Evolutionary conservation across 305 asterid species (phyloP).

Genomic region (Fraxinus ornus): DNA sequence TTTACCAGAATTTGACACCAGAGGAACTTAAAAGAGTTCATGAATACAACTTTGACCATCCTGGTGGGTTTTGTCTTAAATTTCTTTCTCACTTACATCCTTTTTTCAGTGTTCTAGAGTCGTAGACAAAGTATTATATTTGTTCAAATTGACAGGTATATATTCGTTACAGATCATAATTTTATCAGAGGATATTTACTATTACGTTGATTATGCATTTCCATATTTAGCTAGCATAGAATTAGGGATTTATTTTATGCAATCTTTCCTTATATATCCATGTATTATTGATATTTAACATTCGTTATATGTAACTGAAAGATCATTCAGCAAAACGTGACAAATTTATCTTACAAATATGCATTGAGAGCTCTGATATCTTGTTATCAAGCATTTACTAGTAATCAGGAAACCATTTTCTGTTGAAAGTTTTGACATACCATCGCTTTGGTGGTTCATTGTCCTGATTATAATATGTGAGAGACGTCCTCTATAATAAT

Average conservation of each 20-base stretch:
- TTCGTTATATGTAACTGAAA: too few relatives aligned
- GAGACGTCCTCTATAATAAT: neutral
- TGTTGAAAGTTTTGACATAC: neutral
- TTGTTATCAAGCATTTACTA: neutral
- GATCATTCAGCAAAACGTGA: too few relatives aligned
- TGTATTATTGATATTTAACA: too few relatives aligned
- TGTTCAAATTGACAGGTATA: neutral
- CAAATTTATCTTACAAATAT: neutral
- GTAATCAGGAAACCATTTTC: neutral
- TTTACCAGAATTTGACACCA: constrained; percentile 73
- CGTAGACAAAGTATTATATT: neutral
- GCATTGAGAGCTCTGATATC: neutral
- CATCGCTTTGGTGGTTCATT: neutral
- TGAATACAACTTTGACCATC: constrained; percentile 98
- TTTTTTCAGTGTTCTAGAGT: neutral
- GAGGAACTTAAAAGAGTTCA: constrained; percentile 85
- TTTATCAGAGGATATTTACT: too few relatives aligned
- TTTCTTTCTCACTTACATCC: neutral
- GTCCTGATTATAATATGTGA: neutral
- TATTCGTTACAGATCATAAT: neutral
- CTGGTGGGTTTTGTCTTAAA: constrained; percentile 58
- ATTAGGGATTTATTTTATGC: too few relatives aligned
- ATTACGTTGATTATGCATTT: too few relatives aligned
- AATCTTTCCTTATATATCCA: too few relatives aligned
- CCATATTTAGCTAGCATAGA: too few relatives aligned